Evolutionary conservation across 139 green algal genomes (phyloP).

Genomic region (Coelastrella sp.): DNA sequence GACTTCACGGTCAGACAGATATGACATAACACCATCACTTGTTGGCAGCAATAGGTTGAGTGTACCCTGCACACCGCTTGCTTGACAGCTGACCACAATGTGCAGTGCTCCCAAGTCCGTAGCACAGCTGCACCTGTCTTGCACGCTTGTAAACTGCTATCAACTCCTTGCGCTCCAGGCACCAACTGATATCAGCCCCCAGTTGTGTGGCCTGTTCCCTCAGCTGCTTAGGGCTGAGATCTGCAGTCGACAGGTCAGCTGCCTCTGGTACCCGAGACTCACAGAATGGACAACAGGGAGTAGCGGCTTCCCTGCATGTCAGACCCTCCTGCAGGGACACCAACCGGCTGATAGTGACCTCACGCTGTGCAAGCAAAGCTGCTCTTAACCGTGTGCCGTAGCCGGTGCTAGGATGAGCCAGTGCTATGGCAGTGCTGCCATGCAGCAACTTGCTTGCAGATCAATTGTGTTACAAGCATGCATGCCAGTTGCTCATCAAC

Average conservation of each 20-base stretch:
- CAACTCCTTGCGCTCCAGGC: slow-evolving; percentile 40
- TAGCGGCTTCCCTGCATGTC: background rate
- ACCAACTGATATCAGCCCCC: slow-evolving; percentile 37
- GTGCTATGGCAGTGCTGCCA: too few relatives aligned
- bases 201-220: background rate
- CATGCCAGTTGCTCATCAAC: too few relatives aligned
- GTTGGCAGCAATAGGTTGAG: too few relatives aligned
- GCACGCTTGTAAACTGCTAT: background rate
- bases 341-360: background rate
- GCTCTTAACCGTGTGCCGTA: too few relatives aligned
- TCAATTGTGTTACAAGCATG: too few relatives aligned
- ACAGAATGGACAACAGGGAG: slow-evolving; percentile 35
- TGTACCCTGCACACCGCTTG: too few relatives aligned
- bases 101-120: too few relatives aligned
- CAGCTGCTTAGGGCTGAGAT: background rate
- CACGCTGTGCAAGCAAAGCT: background rate
- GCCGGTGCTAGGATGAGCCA: too few relatives aligned
- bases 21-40: too few relatives aligned
- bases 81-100: too few relatives aligned
- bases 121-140: slow-evolving; percentile 34
- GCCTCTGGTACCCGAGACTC: background rate
- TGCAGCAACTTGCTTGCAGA: too few relatives aligned
- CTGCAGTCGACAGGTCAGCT: background rate
- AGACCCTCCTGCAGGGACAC: slow-evolving; percentile 1
- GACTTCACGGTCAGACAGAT: too few relatives aligned